Base-by-base conservation (phyloP, 2,329 filamentous ascomycete genomes). In the Fonsecaea multimorphosa region DNA sequence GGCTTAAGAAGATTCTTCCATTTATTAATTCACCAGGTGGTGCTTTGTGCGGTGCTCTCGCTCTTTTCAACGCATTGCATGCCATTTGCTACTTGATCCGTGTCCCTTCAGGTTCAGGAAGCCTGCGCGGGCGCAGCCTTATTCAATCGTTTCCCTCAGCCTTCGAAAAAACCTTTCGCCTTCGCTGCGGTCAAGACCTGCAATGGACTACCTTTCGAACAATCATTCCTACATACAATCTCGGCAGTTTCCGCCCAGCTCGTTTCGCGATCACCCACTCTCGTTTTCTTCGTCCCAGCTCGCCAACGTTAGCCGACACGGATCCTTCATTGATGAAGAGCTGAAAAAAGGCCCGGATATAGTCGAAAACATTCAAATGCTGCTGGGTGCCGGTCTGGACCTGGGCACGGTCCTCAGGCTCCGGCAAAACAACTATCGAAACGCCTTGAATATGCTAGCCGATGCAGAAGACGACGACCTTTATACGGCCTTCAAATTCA, bases 391-490 rank as follows among this genome's bases (percentile, higher is more conserved):
- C 16, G 57, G 40, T 1, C 31, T 59, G 16, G 49, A 59, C 24
- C 29, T 19, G 14, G 12, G 2, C 29, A 44, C 36, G 36, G 52
- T 59, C 14, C 29, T 32, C 29, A 32, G 24, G 34, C 29, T 59
- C 7, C 44, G 57, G 29, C 29, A 59, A n/a, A 19, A 1, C 29
- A 19, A 38, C 29, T 59, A 52, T 52, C 27, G 29, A 24, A 52
- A 52, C 38, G 57, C 57, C 24, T 27, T 59, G n/a, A 5, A 59
- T 8, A 31, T 49, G 11, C 57, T 52, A 9, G n/a, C n/a, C 9
- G 57, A 52, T 24, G 32, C 57, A 36, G 44, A 49, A 16, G 44
- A 24, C 19, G 40, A 27, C n/a, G 57, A 59, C 7, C 16, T 59
- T 11, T 44, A 34, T 24, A 2, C 22, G 0, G 27, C 31, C 4